Evolutionary conservation across 192 early-diverging fungal species (phyloP), one percentile per base, ranked within the genome.

Genomic region (Helicostylum pulchrum): DNA sequence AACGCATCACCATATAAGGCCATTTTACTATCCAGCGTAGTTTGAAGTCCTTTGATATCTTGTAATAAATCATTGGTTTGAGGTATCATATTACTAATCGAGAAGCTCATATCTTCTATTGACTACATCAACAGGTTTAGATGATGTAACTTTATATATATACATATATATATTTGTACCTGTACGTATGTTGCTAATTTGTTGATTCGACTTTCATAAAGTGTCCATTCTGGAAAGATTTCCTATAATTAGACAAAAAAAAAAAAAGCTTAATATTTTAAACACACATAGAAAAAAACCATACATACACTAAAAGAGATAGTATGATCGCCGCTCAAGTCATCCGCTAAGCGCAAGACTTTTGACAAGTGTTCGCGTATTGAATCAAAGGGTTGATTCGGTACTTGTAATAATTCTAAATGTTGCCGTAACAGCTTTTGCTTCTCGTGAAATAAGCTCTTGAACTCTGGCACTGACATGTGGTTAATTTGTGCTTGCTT

Each of bases 71-170:
- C 68, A 32, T 57, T 44, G 20, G 63, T 62, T 51, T 53, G 67
- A 20, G 60, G 64, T 34, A 75, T 55, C 3, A 50, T 53, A 36
- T 51, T 48, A 31, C 21, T 64, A 21, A 62, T 52, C 1, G 70
- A 58, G 4, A 59, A n/a, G n/a, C 39, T 66, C 73, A 75, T 75
- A 47, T 75, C 73, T 44, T 75, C 73, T 23, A 75, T 51, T 21
- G 52, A 68, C 61, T 70, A 50, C 26, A 4, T 32, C 21, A 10
- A 63, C 48, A 45, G 1, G 10, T n/a, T 21, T 39, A 43, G 54
- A 15, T 55, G n/a, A 15, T 44, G 39, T 34, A 11, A 7, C 5
- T 20, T 30, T 50, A 20, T 66, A 3, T 39, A 15, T 42, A 2
- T 31, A 7, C 11, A 7, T 23, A 6, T 26, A 2, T 26, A 26